Percentiles rank a stretch among this genome's conserved stretches.
These are phyloP conservation scores for Geotrichum ghanense DNA, from an alignment of 805 yeast genomes.

Conservation along the genomic window DNA sequence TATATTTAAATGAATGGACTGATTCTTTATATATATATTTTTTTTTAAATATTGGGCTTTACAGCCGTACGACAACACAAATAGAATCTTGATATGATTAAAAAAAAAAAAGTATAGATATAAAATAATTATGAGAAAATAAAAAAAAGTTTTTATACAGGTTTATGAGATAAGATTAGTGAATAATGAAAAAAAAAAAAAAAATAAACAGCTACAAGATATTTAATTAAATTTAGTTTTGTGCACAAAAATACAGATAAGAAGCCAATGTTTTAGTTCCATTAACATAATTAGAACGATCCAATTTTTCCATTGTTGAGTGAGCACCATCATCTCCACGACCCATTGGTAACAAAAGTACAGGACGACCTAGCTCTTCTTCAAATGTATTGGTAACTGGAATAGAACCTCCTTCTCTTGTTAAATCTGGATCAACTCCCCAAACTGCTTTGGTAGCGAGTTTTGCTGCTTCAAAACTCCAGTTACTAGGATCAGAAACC, in stretches of 20 bases:
- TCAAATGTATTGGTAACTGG: conserved; percentile 95
- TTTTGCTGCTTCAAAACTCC: conserved; percentile 85
- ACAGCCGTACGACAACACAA: too few relatives aligned
- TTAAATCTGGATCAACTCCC: conserved; percentile 90
- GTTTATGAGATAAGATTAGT: too few relatives aligned
- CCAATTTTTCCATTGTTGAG: conserved; percentile 90
- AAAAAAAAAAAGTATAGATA: too few relatives aligned
- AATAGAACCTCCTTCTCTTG: conserved; percentile 98
- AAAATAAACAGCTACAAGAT: too few relatives aligned
- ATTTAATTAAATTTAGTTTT: too few relatives aligned
- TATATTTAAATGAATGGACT: too few relatives aligned
- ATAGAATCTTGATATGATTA: too few relatives aligned
- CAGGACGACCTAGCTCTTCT: conserved; percentile 73
- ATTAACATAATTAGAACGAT: conserved; percentile 77
- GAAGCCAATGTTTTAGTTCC: conserved; percentile 93
- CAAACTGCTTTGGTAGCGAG: conserved; percentile 91
- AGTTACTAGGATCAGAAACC: conserved; percentile 90
- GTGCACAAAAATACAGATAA: conserved; percentile 76
- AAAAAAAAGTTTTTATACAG: too few relatives aligned
- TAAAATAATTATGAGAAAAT: too few relatives aligned
- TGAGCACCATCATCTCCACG: conserved; percentile 99
- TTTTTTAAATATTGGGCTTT: too few relatives aligned
- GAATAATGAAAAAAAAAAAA: too few relatives aligned
- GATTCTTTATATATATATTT: too few relatives aligned
- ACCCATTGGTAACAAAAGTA: conserved; percentile 90